Evolutionary conservation across 2,329 filamentous ascomycete species (phyloP), one percentile per base, ranked within the genome.

Genomic region (Venturia oleaginea): DNA sequence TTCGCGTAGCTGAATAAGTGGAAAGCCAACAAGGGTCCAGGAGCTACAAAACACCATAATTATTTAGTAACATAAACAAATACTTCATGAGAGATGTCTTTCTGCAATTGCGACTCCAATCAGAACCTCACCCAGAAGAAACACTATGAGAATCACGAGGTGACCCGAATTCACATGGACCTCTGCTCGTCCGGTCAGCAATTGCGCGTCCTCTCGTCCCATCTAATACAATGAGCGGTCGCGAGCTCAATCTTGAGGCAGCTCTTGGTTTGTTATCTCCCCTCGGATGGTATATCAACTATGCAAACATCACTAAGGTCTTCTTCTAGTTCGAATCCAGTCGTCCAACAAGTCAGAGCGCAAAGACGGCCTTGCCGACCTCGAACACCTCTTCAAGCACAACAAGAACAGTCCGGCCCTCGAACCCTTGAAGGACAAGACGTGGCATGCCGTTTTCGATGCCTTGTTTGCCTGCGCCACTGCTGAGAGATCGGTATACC

Each of bases 361-460:
- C 46, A 72, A 70, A 40, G 77, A 80, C 66, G 84, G 81, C 38
- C 74, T 84, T 65, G 74, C 75, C 68, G 80, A 83, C 69, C 71
- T 84, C 64, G 82, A 79, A 70, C 77, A 80, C 66, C 77, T 84
- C 55, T 72, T 84, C 30, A 75, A 77, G 32, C 76, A 80, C 66
- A 80, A 68, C 48, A 74, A 80, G 65, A 80, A 68, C 48, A 74
- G 67, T 64, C 57, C 69, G 19, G 70, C 67, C 40, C 64, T 74
- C 66, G 71, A 74, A 24, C 68, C 71, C 19, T 77, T 95, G 48
- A 83, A 82, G 61, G 89, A 94, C 70, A 88, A 87, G 72, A 83
- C 82, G 17, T 93, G 88, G 68, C 88, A 93, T 72, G 83, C 83
- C 67, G 85, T 95, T 59, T 89, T 90, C 68, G 90, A 96, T 71